phyloP scores from a whole-genome alignment of 495 filamentous ascomycete genomes.

The Aspergillus steynii region DNA sequence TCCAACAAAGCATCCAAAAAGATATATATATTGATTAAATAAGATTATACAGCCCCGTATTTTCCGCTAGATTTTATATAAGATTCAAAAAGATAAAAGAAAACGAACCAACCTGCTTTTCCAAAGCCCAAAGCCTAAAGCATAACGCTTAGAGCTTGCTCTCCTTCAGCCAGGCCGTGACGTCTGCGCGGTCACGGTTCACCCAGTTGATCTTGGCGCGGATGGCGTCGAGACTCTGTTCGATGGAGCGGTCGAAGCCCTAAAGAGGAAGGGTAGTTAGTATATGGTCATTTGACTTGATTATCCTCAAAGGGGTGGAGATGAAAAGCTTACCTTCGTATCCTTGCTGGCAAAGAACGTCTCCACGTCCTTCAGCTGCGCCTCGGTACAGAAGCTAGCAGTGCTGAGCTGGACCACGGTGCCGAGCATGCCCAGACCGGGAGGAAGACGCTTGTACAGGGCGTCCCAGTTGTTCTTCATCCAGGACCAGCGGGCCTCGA shows the following conservation, averaged over 20 bases:
- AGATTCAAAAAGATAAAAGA: neutral
- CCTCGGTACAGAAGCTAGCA: conserved; percentile 72
- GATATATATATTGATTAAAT: neutral
- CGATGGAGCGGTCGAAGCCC: conserved; percentile 60
- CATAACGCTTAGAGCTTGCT: conserved; percentile 38
- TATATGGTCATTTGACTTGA: neutral
- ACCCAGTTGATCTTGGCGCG: conserved; percentile 63
- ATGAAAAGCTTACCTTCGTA: conserved; percentile 59
- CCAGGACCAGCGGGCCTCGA: conserved; percentile 80
- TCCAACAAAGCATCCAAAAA: too few species aligned
- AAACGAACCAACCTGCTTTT: neutral
- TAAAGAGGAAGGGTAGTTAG: conserved; percentile 26
- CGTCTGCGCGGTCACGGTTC: conserved; percentile 60
- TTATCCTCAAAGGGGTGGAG: neutral
- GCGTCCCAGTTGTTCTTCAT: conserved; percentile 84
- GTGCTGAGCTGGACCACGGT: conserved; percentile 82
- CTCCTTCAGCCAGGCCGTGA: conserved; percentile 58
- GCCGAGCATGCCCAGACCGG: conserved; percentile 81
- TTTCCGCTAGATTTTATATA: neutral
- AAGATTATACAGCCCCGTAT: too few species aligned
- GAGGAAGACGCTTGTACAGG: conserved; percentile 73
- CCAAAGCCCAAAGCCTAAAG: neutral
- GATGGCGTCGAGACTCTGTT: conserved; percentile 62
- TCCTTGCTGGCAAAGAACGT: conserved; percentile 78
- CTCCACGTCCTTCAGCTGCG: conserved; percentile 73